Evolutionary conservation across 768 basidiomycete genomes (phyloP).

Genomic region (Xerocomellus chrysenteron): DNA sequence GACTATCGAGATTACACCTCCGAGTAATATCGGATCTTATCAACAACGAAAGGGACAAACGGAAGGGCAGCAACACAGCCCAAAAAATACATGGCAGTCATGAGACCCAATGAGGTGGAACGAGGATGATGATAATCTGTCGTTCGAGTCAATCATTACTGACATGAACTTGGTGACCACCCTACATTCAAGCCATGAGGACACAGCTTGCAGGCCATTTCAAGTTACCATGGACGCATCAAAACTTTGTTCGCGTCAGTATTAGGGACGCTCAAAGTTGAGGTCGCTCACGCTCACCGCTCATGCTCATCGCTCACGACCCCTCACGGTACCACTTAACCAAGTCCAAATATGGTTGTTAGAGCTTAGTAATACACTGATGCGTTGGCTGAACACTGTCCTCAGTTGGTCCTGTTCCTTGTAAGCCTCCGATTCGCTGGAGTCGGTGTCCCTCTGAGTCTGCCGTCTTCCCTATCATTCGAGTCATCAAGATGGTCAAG

Average conservation of each 20-base stretch:
- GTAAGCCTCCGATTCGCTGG: too few relatives aligned
- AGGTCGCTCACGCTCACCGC: too few relatives aligned
- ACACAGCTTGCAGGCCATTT: conserved; percentile 61
- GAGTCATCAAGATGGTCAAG: too few relatives aligned
- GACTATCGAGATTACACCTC: conserved; percentile 2
- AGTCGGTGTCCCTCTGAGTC: too few relatives aligned
- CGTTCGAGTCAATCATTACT: background rate
- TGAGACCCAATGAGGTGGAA: background rate
- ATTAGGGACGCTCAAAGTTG: too few relatives aligned
- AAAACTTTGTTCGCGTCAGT: conserved; percentile 8
- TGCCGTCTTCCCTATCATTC: too few relatives aligned
- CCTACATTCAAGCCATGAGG: conserved; percentile 55
- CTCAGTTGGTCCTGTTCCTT: too few relatives aligned
- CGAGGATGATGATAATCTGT: background rate
- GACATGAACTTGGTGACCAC: background rate
- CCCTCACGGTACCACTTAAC: too few relatives aligned
- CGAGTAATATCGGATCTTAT: conserved; percentile 15
- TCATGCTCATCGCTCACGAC: too few relatives aligned
- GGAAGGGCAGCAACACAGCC: conserved; percentile 58
- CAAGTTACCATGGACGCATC: conserved; percentile 58
- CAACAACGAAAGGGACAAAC: conserved; percentile 18
- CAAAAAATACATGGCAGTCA: conserved; percentile 54
- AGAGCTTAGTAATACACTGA: too few relatives aligned
- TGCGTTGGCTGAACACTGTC: too few relatives aligned
- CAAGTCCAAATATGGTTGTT: too few relatives aligned